These are phyloP conservation scores for Neoboletus subvelutipes DNA, from an alignment of 768 basidiomycete genomes.

Conservation along the genomic window DNA sequence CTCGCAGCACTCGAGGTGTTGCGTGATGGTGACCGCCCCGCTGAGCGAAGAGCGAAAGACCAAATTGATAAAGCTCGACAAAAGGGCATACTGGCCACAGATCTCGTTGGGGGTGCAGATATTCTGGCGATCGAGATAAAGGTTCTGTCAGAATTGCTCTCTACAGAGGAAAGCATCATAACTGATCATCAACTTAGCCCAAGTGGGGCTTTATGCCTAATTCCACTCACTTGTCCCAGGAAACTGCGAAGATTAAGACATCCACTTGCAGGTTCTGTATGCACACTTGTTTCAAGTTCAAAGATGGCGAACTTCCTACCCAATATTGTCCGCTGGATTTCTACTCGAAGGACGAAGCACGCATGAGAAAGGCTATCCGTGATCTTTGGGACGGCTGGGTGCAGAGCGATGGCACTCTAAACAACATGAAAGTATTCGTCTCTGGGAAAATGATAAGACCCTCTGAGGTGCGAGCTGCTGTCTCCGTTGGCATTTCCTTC, in stretches of 20 bases:
- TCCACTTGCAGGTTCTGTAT: slow-evolving; percentile 88
- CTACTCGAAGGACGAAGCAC: slow-evolving; percentile 65
- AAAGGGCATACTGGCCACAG: slow-evolving; percentile 74
- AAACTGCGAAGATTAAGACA: slow-evolving; percentile 59
- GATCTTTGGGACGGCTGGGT: slow-evolving; percentile 75
- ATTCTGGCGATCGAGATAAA: slow-evolving; percentile 85
- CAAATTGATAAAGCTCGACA: slow-evolving; percentile 52
- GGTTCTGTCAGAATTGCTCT: slow-evolving; percentile 42
- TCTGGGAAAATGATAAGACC: slow-evolving; percentile 61
- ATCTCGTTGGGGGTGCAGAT: slow-evolving; percentile 66
- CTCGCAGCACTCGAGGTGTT: slow-evolving; percentile 48
- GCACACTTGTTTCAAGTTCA: slow-evolving; percentile 62
- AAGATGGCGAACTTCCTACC: slow-evolving; percentile 34
- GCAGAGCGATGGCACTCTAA: slow-evolving; percentile 58
- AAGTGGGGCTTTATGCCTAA: slow-evolving; percentile 96
- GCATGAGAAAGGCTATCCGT: slow-evolving; percentile 64
- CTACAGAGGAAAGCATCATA: neutral
- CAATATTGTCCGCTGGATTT: slow-evolving; percentile 89
- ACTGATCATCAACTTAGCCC: slow-evolving; percentile 52
- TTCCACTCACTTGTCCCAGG: slow-evolving; percentile 54
- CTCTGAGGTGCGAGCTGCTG: slow-evolving; percentile 48
- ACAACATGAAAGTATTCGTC: slow-evolving; percentile 83
- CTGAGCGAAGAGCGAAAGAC: slow-evolving; percentile 52
- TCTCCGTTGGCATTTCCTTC: too few species aligned
- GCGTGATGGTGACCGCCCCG: slow-evolving; percentile 54